Evolutionary conservation across 768 basidiomycete species (phyloP), one percentile per base, ranked within the genome.

Genomic region (Russula virescens): DNA sequence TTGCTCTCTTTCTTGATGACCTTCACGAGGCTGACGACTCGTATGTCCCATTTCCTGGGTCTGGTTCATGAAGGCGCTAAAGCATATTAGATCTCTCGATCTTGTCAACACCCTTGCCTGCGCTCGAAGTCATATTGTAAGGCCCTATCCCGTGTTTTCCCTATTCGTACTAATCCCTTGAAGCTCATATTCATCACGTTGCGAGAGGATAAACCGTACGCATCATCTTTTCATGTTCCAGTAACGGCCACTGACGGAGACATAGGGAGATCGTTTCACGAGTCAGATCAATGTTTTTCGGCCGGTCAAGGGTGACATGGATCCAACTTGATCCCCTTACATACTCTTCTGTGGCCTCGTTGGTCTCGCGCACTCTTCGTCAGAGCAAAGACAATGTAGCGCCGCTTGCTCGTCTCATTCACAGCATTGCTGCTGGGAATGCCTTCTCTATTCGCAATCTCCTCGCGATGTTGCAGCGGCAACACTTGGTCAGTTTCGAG

Each of bases 21-120:
- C 72, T 89, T 18, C 88, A 90, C 63, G 87, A 87, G 67, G 87
- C 88, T 10, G 84, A 88, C 70, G 82, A 84, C 62, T 86, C 85
- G 82, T 88, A 58, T 47, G 63, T 60, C 43, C 55, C 72, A 70
- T 43, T 68, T 19, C 18, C 40, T 48, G n/a, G 14, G 23, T 42
- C 28, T 28, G 5, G 2, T 54, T 19, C 38, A 40, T 16, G 28
- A 47, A 67, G 35, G 28, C 31, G 31, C 54, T 56, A 58, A 57
- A 59, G 58, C 35, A 42, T 42, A 55, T 42, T 55, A 88, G 86
- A 38, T 84, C 87, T 3, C 69, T 90, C 58, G 85, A 87, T 68
- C 77, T 90, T 40, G 77, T 90, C 25, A 80, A 80, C 3, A 82
- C 87, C 0, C 73, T 90, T 46, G 74, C 85, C 8, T 85, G 86